Evolutionary conservation across 1,284 basidiomycete species (phyloP).

Genomic region (Boletus sp.): DNA sequence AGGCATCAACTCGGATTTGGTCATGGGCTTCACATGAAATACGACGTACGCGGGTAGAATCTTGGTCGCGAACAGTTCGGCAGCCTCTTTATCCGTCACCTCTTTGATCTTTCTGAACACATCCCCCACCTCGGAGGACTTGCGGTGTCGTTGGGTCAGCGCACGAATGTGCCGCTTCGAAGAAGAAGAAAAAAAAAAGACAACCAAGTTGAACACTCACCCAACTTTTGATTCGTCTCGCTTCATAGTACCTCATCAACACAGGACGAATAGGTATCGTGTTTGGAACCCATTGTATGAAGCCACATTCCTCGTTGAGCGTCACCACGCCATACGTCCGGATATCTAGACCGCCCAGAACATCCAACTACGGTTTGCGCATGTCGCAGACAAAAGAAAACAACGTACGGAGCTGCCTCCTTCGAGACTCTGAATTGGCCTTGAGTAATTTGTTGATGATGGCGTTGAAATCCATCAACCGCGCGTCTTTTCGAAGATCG

Average conservation of each 20-base stretch:
- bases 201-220: constrained; percentile 51
- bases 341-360: constrained; percentile 57
- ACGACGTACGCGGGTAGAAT: constrained; percentile 56
- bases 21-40: constrained; percentile 4
- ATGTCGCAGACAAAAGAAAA: not conserved
- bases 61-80: constrained; percentile 55
- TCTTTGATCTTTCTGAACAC: constrained; percentile 58
- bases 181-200: not conserved
- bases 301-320: constrained; percentile 94
- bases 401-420: constrained; percentile 76
- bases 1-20: constrained; percentile 15
- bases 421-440: constrained; percentile 88
- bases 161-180: not conserved
- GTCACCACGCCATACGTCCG: constrained; percentile 96
- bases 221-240: constrained; percentile 58
- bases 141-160: constrained; percentile 4
- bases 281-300: constrained; percentile 98
- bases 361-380: not conserved
- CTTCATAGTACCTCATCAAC: constrained; percentile 70
- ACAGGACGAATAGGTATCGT: constrained; percentile 85
- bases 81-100: constrained; percentile 48
- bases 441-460: constrained; percentile 98
- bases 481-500: constrained; percentile 94
- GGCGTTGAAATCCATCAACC: constrained; percentile 97
- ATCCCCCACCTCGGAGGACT: constrained; percentile 50